Base-by-base conservation (phyloP, 129 eudicot species). In the Gnaphalium uliginosum region DNA sequence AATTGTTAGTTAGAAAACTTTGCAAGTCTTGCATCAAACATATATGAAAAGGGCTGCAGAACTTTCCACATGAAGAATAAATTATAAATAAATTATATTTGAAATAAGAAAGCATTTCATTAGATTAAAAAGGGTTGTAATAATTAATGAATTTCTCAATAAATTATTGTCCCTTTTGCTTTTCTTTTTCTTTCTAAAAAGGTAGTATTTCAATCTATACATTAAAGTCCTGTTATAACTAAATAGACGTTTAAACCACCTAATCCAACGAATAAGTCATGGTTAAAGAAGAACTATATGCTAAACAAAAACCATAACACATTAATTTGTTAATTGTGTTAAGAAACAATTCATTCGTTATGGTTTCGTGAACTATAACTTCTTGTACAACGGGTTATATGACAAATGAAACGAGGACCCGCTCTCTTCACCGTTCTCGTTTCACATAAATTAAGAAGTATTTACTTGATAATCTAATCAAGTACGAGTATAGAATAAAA, bases 91-190 rank as follows among this genome's bases (percentile, higher is more conserved):
- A n/a, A n/a, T n/a, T n/a, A n/a, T 46, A 43, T 69, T 46, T 4
- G 17, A 26, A 19, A 14, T 15, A 13, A 26, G 8, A 9, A 61
- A 61, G 3, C 22, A 61, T 61, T 23, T 4, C 18, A 61, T 61
- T 14, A 2, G 2, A 26, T 10, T 60, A 24, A 61, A 71, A 71
- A 71, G 37, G 48, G 1, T n/a, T 18, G 24, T 17, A 15, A 63
- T 29, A 17, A 63, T 5, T 17, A 29, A 63, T 18, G 39, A 14
- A 64, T 63, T 27, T 23, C 33, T n/a, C 27, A 70, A 50, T 70
- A 50, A 18, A 50, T 71, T 29, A 71, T 26, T 51, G 29, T 51
- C 19, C 46, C 63, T 71, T 70, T 53, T 71, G 64, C 48, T 30
- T 70, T 70, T 69, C 14, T 39, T 39, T 48, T 51, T 3, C 19